Evolutionary conservation across 441 rosid species (phyloP).

Genomic region (Euphorbia corollata): DNA sequence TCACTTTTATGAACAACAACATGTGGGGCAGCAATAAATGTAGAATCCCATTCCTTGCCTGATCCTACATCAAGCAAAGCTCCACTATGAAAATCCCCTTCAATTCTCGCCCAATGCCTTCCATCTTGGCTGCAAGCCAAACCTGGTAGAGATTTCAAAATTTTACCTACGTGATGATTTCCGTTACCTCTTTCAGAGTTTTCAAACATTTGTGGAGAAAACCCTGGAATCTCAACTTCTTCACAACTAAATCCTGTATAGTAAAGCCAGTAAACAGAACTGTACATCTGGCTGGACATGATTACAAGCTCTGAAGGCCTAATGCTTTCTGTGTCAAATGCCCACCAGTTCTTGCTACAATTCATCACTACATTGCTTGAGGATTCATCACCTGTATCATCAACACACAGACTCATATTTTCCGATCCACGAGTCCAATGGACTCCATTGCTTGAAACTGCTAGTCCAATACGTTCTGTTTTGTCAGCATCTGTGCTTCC

Average conservation of each 20-base stretch:
- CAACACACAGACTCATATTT: constrained; percentile 33
- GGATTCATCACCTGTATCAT: constrained; percentile 25
- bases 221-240: constrained; percentile 24
- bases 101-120: constrained; percentile 80
- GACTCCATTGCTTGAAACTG: constrained; percentile 67
- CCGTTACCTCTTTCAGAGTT: constrained; percentile 37
- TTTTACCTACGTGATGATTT: constrained; percentile 2
- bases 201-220: constrained; percentile 9
- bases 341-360: constrained; percentile 69
- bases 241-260: constrained; percentile 54
- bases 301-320: constrained; percentile 59
- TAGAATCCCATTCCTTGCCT: constrained; percentile 67
- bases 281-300: constrained; percentile 56
- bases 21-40: constrained; percentile 52
- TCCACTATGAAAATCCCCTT: constrained; percentile 78
- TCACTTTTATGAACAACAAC: constrained; percentile 55
- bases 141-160: constrained; percentile 56
- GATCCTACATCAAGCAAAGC: constrained; percentile 70
- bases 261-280: constrained; percentile 72
- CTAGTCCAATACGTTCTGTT: constrained; percentile 45
- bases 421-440: constrained; percentile 62
- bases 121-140: constrained; percentile 80
- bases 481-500: constrained; percentile 29
- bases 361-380: constrained; percentile 38
- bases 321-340: constrained; percentile 55